These are phyloP conservation scores for Candida mesenterica DNA, from an alignment of 1,139 yeast genomes.

Conservation along the genomic window DNA sequence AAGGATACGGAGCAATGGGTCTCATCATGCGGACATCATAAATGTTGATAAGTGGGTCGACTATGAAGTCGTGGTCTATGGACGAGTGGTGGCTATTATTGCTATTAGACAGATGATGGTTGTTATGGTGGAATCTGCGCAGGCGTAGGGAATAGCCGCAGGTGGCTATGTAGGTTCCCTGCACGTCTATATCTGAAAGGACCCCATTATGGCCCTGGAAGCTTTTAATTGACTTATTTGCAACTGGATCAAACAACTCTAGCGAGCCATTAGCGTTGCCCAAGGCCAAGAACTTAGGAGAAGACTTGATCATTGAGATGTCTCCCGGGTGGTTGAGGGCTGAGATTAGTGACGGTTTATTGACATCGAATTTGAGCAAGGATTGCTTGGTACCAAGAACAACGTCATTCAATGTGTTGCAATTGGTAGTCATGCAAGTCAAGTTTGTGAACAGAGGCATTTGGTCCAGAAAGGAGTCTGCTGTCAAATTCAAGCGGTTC, in stretches of 20 bases:
- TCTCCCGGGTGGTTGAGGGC: conserved; percentile 30
- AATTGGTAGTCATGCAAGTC: conserved; percentile 39
- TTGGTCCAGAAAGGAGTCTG: conserved; percentile 14
- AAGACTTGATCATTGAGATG: conserved; percentile 30
- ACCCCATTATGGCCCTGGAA: conserved; percentile 76
- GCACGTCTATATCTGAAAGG: conserved; percentile 73
- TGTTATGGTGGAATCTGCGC: conserved; percentile 17
- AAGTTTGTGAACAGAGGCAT: conserved; percentile 23
- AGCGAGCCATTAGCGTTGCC: conserved; percentile 70
- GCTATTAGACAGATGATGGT: conserved; percentile 6
- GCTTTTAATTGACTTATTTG: conserved; percentile 52
- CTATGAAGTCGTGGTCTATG: conserved; percentile 26
- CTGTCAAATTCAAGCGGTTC: conserved; percentile 35
- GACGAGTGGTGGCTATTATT: conserved; percentile 3
- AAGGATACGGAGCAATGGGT: conserved; percentile 77
- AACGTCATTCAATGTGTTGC: conserved; percentile 33
- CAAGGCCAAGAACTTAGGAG: conserved; percentile 50
- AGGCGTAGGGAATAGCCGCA: conserved; percentile 74
- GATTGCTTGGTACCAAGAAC: conserved; percentile 37
- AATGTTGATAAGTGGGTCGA: conserved; percentile 80
- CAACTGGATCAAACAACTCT: conserved; percentile 73
- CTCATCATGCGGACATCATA: conserved; percentile 77
- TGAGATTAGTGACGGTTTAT: conserved; percentile 42
- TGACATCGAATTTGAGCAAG: conserved; percentile 59
- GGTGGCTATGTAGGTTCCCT: conserved; percentile 74